Evolutionary conservation across 371 early-diverging fungal species (phyloP), one percentile per base, ranked within the genome.

Genomic region (Gilbertella persicaria): DNA sequence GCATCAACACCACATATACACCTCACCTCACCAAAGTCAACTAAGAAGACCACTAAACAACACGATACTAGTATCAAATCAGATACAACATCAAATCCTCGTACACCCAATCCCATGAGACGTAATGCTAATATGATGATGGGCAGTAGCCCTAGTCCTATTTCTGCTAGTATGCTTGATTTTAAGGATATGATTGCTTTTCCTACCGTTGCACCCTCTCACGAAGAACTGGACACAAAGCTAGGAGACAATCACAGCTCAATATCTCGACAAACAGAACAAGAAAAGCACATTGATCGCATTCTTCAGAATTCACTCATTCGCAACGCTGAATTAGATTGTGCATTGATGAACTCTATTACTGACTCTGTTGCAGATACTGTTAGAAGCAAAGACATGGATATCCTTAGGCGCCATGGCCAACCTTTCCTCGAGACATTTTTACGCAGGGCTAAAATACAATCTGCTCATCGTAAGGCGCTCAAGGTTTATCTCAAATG

Each of bases 401-500:
- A 86, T 62, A 64, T 79, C 6, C 61, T 86, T 5, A 69, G 71
- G 25, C 71, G 82, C 13, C 84, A 86, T 51, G 85, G 84, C 1
- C 70, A 72, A 21, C 75, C 79, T 0, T 86, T 86, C 52, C 45
- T 86, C 41, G 80, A 81, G 5, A 60, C 79, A 4, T 75, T 77
- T 38, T 45, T 77, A 8, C 57, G 73, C 13, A 71, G 78, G 19
- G 67, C 79, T 6, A 76, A 70, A 45, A 58, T 78, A 5, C 77
- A 71, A 17, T 71, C 79, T 13, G 75, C 79, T 5, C 82, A 87
- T 25, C 72, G 77, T 25, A 84, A 85, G 45, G 85, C 84, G 3
- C 66, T 74, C 19, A 73, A 75, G 39, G 77, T 85, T 5, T 83
- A 83, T 29, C 59, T 65, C 1, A 80, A 84, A 58, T 86, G 87